These are phyloP conservation scores for Theileria parva DNA, from an alignment of 169 alveolate species.

Conservation along the genomic window DNA sequence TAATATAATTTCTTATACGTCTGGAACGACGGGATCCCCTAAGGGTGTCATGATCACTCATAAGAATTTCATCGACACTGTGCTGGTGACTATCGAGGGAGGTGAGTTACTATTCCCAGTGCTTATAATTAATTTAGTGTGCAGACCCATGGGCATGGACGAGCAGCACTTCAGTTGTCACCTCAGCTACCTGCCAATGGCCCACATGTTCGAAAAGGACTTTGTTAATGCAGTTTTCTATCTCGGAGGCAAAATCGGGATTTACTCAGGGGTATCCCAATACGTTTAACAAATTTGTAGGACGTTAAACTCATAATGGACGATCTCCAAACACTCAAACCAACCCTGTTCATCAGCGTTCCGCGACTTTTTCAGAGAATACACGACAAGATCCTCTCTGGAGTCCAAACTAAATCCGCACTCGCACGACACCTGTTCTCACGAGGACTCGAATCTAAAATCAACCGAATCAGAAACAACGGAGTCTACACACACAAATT, in stretches of 20 bases:
- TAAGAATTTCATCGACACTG: slow-evolving; percentile 51
- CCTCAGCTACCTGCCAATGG: slow-evolving; percentile 89
- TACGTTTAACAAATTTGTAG: not conserved
- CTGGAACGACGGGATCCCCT: slow-evolving; percentile 98
- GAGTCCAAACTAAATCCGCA: slow-evolving; percentile 71
- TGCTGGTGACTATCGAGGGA: slow-evolving; percentile 38
- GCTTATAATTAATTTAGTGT: not conserved
- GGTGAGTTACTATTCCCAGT: not conserved
- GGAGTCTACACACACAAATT: slow-evolving; percentile 69
- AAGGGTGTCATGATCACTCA: slow-evolving; percentile 96
- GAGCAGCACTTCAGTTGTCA: slow-evolving; percentile 36
- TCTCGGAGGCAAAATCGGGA: slow-evolving; percentile 83
- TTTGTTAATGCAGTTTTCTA: slow-evolving; percentile 71
- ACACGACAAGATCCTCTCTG: slow-evolving; percentile 83
- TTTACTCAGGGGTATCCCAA: slow-evolving; percentile 83
- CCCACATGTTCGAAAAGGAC: slow-evolving; percentile 93
- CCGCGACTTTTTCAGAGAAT: slow-evolving; percentile 92
- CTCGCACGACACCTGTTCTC: slow-evolving; percentile 73
- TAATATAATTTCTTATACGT: slow-evolving; percentile 92
- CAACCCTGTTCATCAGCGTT: slow-evolving; percentile 92
- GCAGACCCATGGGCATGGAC: slow-evolving; percentile 19
- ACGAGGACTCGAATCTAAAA: slow-evolving; percentile 70
- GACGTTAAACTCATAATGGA: slow-evolving; percentile 84
- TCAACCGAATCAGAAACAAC: slow-evolving; percentile 42
- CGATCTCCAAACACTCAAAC: slow-evolving; percentile 88